Evolutionary conservation across 169 alveolate genomes (phyloP).

Genomic region (Plasmodium berghei): DNA sequence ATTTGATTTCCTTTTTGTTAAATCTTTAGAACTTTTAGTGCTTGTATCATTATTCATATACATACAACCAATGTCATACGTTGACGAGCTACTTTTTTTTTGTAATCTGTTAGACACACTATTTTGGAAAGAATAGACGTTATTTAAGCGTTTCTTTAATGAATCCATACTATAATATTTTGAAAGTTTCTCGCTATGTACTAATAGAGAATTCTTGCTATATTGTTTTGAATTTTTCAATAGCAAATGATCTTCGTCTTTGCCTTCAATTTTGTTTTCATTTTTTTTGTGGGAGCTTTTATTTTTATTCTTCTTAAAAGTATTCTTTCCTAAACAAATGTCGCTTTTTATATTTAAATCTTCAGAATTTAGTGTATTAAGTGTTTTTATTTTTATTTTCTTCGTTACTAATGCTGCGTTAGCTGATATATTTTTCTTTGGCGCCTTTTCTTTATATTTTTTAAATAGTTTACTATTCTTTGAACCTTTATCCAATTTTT

Average conservation of each 20-base stretch:
- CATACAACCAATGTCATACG: constrained; percentile 74
- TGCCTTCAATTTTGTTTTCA: constrained; percentile 7
- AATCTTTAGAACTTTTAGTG: constrained; percentile 37
- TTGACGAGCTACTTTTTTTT: constrained; percentile 24
- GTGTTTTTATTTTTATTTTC: constrained; percentile 20
- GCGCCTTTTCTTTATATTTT: neutral
- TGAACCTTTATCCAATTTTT: constrained; percentile 38
- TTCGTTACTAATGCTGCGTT: neutral
- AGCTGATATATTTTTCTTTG: constrained; percentile 12
- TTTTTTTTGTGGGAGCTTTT: constrained; percentile 7
- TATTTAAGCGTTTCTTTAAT: constrained; percentile 30
- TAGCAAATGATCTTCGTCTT: constrained; percentile 14
- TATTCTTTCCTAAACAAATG: constrained; percentile 20
- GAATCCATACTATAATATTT: constrained; percentile 32
- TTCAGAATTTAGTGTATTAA: constrained; percentile 32
- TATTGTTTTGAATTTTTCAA: neutral
- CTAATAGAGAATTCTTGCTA: constrained; percentile 25
- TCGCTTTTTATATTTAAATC: constrained; percentile 33
- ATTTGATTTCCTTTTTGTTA: constrained; percentile 21
- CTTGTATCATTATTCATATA: constrained; percentile 41
- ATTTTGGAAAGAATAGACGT: constrained; percentile 28
- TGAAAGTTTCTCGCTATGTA: constrained; percentile 24
- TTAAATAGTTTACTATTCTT: constrained; percentile 14
- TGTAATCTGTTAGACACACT: constrained; percentile 53
- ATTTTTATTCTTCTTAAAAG: constrained; percentile 1